phyloP scores from a whole-genome alignment of 495 filamentous ascomycete genomes.

The Aspergillus saccharolyticus region DNA sequence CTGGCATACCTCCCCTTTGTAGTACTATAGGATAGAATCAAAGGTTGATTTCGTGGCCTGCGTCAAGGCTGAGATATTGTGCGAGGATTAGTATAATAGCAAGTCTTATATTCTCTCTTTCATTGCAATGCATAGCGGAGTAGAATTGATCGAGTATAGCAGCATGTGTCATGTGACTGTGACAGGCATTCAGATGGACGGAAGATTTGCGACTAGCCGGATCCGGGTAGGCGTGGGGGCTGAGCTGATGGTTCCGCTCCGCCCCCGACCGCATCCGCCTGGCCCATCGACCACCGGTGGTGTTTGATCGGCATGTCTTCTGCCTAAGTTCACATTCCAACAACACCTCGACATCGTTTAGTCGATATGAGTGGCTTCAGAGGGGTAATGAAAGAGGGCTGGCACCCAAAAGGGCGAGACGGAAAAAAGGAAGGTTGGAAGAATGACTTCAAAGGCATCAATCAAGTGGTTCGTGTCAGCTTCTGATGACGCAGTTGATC shows the following conservation, averaged over 20 bases:
- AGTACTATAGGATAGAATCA: too few relatives aligned
- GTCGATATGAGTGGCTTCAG: conserved; percentile 45
- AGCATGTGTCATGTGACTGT: background rate
- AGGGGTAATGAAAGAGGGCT: conserved; percentile 50
- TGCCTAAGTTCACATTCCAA: background rate
- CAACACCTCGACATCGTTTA: background rate
- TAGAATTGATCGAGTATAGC: background rate
- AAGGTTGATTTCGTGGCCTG: too few relatives aligned
- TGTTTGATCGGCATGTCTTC: background rate
- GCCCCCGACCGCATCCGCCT: background rate
- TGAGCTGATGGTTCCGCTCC: background rate
- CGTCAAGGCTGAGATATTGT: too few relatives aligned
- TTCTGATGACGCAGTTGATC: background rate
- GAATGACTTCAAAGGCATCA: conserved; percentile 55
- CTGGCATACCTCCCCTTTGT: too few relatives aligned
- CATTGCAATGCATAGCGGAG: too few relatives aligned
- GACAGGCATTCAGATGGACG: background rate
- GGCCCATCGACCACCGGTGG: background rate
- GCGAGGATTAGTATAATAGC: too few relatives aligned
- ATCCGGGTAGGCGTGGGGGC: background rate
- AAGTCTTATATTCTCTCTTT: too few relatives aligned
- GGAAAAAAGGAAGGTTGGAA: conserved; percentile 54
- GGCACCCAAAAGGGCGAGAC: conserved; percentile 54
- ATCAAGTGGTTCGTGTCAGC: conserved; percentile 47
- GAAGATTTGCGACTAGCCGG: background rate